phyloP scores from a whole-genome alignment of 1,284 basidiomycete species.

The Ganoderma meredithae region DNA sequence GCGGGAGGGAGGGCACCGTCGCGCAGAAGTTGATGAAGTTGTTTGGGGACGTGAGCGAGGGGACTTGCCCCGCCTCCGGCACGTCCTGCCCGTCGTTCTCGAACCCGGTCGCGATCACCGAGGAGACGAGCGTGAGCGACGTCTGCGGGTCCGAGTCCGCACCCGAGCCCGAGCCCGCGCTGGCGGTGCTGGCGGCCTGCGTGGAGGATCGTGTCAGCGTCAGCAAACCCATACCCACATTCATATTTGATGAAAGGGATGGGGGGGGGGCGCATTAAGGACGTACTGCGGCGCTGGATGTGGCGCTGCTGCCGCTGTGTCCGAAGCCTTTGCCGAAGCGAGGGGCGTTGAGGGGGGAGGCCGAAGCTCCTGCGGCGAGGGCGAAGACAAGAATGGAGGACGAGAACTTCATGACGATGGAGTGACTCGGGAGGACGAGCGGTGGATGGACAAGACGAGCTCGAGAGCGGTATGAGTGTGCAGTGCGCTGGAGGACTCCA shows the following conservation, averaged over 20 bases:
- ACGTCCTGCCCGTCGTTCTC: conserved; percentile 47
- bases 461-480: conserved; percentile 4
- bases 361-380: conserved; percentile 46
- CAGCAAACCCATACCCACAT: too few species aligned
- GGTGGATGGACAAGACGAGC: conserved; percentile 8
- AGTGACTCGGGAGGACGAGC: neutral
- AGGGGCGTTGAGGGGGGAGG: conserved; percentile 45
- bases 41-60: conserved; percentile 54
- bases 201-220: conserved; percentile 2
- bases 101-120: conserved; percentile 36
- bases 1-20: conserved; percentile 41
- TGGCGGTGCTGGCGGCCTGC: conserved; percentile 9
- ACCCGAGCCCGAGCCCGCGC: conserved; percentile 6
- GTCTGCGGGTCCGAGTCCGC: conserved; percentile 36
- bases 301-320: neutral
- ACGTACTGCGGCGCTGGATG: conserved; percentile 47
- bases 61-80: conserved; percentile 47
- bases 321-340: conserved; percentile 48
- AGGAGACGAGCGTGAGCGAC: conserved; percentile 35
- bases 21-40: conserved; percentile 62
- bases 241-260: too few species aligned
- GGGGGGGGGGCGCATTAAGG: neutral
- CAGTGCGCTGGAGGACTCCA: conserved; percentile 25
- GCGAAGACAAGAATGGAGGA: conserved; percentile 19
- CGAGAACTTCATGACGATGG: conserved; percentile 36